These are phyloP conservation scores for Penicillium goetzii DNA, from an alignment of 495 filamentous ascomycete species.

Conservation along the genomic window DNA sequence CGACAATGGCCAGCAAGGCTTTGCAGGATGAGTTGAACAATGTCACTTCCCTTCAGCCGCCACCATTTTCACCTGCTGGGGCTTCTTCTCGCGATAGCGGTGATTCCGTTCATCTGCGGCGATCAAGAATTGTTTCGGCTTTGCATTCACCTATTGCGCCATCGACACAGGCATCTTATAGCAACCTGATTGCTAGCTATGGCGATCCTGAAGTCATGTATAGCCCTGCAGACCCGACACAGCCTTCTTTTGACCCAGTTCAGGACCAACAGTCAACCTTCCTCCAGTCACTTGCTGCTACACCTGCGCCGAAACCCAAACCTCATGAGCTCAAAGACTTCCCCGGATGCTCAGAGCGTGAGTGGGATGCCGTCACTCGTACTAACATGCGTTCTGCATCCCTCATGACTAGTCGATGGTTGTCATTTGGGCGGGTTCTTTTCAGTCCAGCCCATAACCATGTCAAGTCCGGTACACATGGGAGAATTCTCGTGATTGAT, in stretches of 20 bases:
- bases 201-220: constrained; percentile 25
- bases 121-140: constrained; percentile 47
- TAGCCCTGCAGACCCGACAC: constrained; percentile 3
- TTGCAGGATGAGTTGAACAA: constrained; percentile 46
- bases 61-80: constrained; percentile 22
- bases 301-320: constrained; percentile 38
- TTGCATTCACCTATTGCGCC: constrained; percentile 45
- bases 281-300: constrained; percentile 35
- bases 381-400: constrained; percentile 84
- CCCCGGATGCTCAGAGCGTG: constrained; percentile 54
- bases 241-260: constrained; percentile 12
- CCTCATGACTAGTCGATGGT: constrained; percentile 79
- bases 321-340: constrained; percentile 44
- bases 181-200: constrained; percentile 44
- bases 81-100: constrained; percentile 36
- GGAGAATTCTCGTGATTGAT: constrained; percentile 83
- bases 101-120: constrained; percentile 44
- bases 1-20: constrained; percentile 46
- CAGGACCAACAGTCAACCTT: constrained; percentile 37
- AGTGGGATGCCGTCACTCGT: constrained; percentile 66
- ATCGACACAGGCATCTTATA: constrained; percentile 47
- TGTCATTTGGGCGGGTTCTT: constrained; percentile 92
- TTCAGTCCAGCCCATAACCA: constrained; percentile 90
- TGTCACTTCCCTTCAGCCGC: constrained; percentile 14
- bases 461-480: constrained; percentile 62